Base-by-base conservation (phyloP, 2,329 filamentous ascomycete species). In the Aspergillus niger region DNA sequence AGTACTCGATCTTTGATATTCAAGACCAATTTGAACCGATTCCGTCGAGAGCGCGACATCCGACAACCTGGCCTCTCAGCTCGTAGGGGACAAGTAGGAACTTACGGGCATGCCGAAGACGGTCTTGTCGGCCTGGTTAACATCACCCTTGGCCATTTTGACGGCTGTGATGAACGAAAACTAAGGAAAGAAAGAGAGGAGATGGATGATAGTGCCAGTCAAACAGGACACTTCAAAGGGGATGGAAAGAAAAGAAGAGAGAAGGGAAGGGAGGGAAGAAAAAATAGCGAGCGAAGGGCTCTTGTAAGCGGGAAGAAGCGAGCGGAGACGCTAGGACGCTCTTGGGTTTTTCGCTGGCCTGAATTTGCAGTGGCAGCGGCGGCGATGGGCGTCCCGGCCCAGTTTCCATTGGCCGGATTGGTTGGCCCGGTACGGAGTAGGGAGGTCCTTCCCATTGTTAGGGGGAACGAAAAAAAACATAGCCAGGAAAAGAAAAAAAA, bases 41-140 rank as follows among this genome's bases (percentile, higher is more conserved):
- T 55, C 11, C 36, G 32, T 57, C 24, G 20, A 61, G 47, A 56
- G 59, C 59, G 62, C 50, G 56, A 49, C 51, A 58, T 60, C 47
- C 20, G 56, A 58, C 53, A 38, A 22, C 57, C 38, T 55, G 61
- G 61, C 32, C 32, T 63, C 55, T 63, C 60, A 61, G 41, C 47
- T 41, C 53, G n/a, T 51, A 64, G 51, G 59, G 55, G 52, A 36
- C 53, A 36, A 58, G 55, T 50, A 62, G 55, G 41, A 62, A 78
- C 78, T 78, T 77, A 80, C 79, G 70, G 79, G 79, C 75, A 80
- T 77, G 72, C 83, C 85, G 74, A 85, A 74, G 70, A 84, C 75
- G 74, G 79, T 78, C 81, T 85, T 85, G 26, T 84, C 80, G 64
- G 66, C 69, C 75, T 85, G 82, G 68, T 70, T 73, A 70, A 80